These are phyloP conservation scores for Amanita polypyramis DNA, from an alignment of 768 basidiomycete genomes.

Conservation along the genomic window DNA sequence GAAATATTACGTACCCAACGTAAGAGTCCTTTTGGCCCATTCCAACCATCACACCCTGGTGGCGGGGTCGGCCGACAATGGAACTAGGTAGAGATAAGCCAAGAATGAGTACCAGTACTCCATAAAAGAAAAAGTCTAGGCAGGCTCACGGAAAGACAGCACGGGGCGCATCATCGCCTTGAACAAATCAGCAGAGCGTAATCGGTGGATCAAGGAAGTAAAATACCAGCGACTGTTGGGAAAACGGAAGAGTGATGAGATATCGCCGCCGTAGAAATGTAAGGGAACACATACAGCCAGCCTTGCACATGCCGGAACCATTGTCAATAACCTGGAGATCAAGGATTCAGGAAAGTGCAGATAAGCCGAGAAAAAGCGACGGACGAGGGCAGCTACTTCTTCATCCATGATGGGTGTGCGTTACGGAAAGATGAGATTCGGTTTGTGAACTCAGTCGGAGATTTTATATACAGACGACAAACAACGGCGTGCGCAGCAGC, in stretches of 20 bases:
- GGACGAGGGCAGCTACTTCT: constrained; percentile 37
- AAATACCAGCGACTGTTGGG: constrained; percentile 52
- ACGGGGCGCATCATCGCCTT: constrained; percentile 84
- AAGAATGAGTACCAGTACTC: too few species aligned
- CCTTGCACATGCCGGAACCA: constrained; percentile 99
- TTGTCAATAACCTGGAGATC: constrained; percentile 69
- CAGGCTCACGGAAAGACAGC: constrained; percentile 87
- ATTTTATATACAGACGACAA: constrained; percentile 5
- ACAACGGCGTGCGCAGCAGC: not conserved
- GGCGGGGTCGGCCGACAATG: constrained; percentile 90
- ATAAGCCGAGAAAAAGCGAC: constrained; percentile 29
- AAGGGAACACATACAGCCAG: constrained; percentile 69
- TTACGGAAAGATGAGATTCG: constrained; percentile 13
- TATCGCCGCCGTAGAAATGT: not conserved
- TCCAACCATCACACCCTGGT: constrained; percentile 94
- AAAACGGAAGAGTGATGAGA: constrained; percentile 11
- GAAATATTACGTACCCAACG: constrained; percentile 56
- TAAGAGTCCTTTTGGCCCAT: constrained; percentile 97
- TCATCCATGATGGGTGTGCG: constrained; percentile 35
- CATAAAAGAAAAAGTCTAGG: not conserved
- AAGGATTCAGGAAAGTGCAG: constrained; percentile 2
- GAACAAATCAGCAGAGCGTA: constrained; percentile 16
- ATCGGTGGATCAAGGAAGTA: constrained; percentile 6
- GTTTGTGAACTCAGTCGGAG: not conserved
- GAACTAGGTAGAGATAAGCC: constrained; percentile 36